Percentiles rank a stretch among this genome's conserved stretches.
Conservation (phyloP, 495 filamentous ascomycete species). For the Aspergillus leporis region DNA sequence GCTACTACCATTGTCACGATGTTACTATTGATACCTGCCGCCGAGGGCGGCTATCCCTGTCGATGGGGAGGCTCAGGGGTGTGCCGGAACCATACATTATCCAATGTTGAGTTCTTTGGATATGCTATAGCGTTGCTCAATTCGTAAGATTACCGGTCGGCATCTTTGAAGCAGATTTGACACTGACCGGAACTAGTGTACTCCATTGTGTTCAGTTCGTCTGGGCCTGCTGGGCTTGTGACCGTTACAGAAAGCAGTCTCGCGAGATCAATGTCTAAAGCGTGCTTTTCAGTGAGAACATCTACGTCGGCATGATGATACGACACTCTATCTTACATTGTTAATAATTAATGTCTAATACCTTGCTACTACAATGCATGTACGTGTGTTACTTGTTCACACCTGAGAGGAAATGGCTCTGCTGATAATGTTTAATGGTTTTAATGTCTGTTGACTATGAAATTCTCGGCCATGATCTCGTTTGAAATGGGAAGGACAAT, state of each 20-base stretch:
- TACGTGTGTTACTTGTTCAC: too few species aligned
- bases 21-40: neutral
- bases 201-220: constrained; percentile 6
- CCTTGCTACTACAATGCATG: neutral
- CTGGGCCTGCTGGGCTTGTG: constrained; percentile 8
- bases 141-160: neutral
- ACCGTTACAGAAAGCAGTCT: neutral
- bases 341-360: neutral
- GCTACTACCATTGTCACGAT: neutral
- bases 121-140: neutral
- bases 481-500: too few species aligned
- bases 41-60: neutral
- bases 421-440: too few species aligned
- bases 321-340: neutral
- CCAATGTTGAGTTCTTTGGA: constrained; percentile 2
- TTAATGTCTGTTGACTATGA: neutral
- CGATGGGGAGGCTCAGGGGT: neutral
- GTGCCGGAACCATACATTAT: neutral
- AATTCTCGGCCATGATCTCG: too few species aligned
- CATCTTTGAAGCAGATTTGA: neutral
- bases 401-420: too few species aligned
- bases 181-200: neutral
- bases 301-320: neutral
- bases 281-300: too few species aligned
- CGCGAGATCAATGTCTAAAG: neutral